Evolutionary conservation across 179 eudicot species (phyloP), one percentile per base, ranked within the genome.

Genomic region (Spergularia azorica): DNA sequence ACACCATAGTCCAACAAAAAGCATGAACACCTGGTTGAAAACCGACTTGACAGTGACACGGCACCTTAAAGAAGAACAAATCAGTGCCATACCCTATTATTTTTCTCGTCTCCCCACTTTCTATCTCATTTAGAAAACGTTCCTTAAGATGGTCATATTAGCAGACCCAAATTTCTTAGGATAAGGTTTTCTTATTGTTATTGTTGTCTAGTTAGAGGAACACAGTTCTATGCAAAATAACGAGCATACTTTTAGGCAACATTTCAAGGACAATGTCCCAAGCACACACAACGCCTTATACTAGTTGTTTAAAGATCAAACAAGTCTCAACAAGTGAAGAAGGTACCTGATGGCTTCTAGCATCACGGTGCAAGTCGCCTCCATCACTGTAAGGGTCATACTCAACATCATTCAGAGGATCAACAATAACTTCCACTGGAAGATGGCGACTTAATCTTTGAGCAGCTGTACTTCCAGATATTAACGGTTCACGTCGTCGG

Each of bases 381-480:
- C 89, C 87, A 51, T 90, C 95, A 32, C 85, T 93, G 67, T 82
- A 84, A 54, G 88, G 90, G 70, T 90, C 98, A 86, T 89, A 87
- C 55, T 96, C 98, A 76, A 77, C 82, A 87, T 92, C 98, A 84
- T 88, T 90, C 59, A 90, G 71, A 72, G 98, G 99, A 75, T 94
- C 99, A 86, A 91, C 89, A 41, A 94, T 92, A 70, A 91, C 94
- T 80, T 94, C 99, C 77, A 91, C 93, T 55, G 98, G 93, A 81
- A 86, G 84, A 14, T 86, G 86, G 56, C 90, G 89, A 83, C 87
- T 91, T 77, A 89, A 83, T 81, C 88, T 85, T 81, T 94, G 94
- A 73, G 98, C 91, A 80, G 92, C 87, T 26, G 86, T 76, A 72
- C 89, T 89, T 50, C 91, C 97, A 26, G 90, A 76, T 32, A 88